phyloP scores from a whole-genome alignment of 345 rosid genomes.

The Corchorus capsularis region DNA sequence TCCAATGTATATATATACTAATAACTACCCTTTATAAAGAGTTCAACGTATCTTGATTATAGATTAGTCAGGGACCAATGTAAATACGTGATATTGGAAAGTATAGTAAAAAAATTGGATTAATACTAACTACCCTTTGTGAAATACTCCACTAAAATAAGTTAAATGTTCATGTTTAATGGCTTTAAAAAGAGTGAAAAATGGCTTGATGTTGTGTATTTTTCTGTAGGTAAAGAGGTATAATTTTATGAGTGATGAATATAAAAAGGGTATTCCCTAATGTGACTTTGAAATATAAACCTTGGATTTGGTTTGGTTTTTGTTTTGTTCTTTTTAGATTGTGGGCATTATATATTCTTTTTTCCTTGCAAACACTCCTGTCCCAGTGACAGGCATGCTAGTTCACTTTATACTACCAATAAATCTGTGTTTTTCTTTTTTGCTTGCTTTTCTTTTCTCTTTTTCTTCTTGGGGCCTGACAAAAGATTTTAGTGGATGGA shows the following conservation, averaged over 20 bases:
- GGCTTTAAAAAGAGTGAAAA: too few relatives aligned
- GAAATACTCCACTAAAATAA: too few relatives aligned
- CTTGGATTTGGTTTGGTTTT: conserved; percentile 14
- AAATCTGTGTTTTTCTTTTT: not conserved
- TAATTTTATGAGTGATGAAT: too few relatives aligned
- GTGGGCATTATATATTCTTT: conserved; percentile 32
- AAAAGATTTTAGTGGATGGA: conserved; percentile 51
- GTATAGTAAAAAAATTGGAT: too few relatives aligned
- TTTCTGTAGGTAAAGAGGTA: not conserved
- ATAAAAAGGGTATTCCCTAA: conserved; percentile 7
- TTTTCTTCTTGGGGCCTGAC: conserved; percentile 49
- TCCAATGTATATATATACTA: not conserved
- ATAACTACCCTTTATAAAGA: not conserved
- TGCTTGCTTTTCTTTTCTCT: not conserved
- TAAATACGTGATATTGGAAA: too few relatives aligned
- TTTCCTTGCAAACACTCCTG: conserved; percentile 2
- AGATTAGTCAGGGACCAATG: too few relatives aligned
- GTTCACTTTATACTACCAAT: conserved; percentile 18
- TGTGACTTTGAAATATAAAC: conserved; percentile 12
- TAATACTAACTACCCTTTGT: too few relatives aligned
- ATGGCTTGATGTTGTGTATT: not conserved
- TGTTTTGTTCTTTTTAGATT: conserved; percentile 38
- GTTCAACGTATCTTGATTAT: too few relatives aligned
- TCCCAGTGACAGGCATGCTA: conserved; percentile 6
- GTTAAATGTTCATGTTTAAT: too few relatives aligned